Evolutionary conservation across 768 basidiomycete species (phyloP).

Genomic region (Phaeotremella fagi): DNA sequence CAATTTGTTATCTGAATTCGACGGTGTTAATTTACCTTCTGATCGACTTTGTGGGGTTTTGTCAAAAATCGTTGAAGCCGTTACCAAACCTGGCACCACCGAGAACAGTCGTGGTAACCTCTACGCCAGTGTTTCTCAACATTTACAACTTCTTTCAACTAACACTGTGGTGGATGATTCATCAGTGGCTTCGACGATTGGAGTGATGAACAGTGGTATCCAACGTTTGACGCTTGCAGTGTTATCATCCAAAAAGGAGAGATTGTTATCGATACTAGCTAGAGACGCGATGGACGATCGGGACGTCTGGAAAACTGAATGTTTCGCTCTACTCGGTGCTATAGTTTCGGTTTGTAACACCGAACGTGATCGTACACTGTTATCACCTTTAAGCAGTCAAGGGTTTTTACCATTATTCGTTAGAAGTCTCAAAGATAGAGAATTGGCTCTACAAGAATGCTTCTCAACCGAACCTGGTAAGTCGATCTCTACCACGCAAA

Average conservation of each 20-base stretch:
- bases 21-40: constrained; percentile 58
- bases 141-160: constrained; percentile 64
- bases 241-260: constrained; percentile 66
- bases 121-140: constrained; percentile 87
- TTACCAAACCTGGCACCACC: constrained; percentile 68
- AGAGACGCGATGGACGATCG: constrained; percentile 92
- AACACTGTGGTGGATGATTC: constrained; percentile 21
- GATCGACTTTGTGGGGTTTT: constrained; percentile 74
- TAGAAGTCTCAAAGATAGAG: constrained; percentile 74
- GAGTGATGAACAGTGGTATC: constrained; percentile 25
- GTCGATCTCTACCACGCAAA: constrained; percentile 22
- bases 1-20: constrained; percentile 48
- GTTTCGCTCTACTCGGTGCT: constrained; percentile 83
- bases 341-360: constrained; percentile 65
- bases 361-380: constrained; percentile 64
- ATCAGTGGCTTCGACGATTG: constrained; percentile 25
- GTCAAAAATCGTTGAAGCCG: constrained; percentile 66
- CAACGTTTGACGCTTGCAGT: constrained; percentile 62
- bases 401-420: constrained; percentile 80
- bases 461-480: constrained; percentile 85
- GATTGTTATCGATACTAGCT: constrained; percentile 65
- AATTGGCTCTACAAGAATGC: constrained; percentile 65
- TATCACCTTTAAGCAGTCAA: constrained; percentile 59
- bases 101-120: constrained; percentile 89
- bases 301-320: constrained; percentile 95